Evolutionary conservation across 2,329 filamentous ascomycete genomes (phyloP).

Genomic region (Epichloe coenophiala): DNA sequence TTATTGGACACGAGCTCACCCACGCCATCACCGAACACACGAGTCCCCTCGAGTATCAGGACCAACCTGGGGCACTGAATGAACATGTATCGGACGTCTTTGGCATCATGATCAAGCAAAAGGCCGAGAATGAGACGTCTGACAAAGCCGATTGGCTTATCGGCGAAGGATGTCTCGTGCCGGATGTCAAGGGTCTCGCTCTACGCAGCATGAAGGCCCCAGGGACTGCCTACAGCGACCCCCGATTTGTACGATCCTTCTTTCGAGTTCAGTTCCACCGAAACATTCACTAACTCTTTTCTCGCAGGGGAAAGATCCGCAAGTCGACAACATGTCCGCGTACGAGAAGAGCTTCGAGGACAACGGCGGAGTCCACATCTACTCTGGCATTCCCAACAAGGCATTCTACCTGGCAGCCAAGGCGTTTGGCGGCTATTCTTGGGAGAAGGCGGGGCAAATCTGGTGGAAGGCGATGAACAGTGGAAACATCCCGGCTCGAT

Average conservation of each 20-base stretch:
- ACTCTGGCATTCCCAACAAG: slow-evolving; percentile 43
- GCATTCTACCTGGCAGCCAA: slow-evolving; percentile 38
- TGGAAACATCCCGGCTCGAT: slow-evolving; percentile 25
- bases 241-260: slow-evolving; percentile 29
- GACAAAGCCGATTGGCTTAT: slow-evolving; percentile 40
- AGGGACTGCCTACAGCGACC: slow-evolving; percentile 39
- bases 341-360: slow-evolving; percentile 29
- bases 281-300: background rate
- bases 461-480: slow-evolving; percentile 37
- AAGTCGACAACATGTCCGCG: slow-evolving; percentile 33
- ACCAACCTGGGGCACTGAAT: slow-evolving; percentile 40
- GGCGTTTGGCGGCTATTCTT: slow-evolving; percentile 37
- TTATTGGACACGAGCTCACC: slow-evolving; percentile 44
- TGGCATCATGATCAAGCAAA: slow-evolving; percentile 44
- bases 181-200: slow-evolving; percentile 35
- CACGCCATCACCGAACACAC: slow-evolving; percentile 41
- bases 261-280: background rate
- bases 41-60: slow-evolving; percentile 34
- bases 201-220: slow-evolving; percentile 41
- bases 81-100: slow-evolving; percentile 44
- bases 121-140: slow-evolving; percentile 29
- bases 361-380: slow-evolving; percentile 40
- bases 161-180: slow-evolving; percentile 37
- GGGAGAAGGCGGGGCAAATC: slow-evolving; percentile 39
- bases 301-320: slow-evolving; percentile 35